phyloP scores from a whole-genome alignment of 257 asterid genomes.

The Solanum tarapatanum region DNA sequence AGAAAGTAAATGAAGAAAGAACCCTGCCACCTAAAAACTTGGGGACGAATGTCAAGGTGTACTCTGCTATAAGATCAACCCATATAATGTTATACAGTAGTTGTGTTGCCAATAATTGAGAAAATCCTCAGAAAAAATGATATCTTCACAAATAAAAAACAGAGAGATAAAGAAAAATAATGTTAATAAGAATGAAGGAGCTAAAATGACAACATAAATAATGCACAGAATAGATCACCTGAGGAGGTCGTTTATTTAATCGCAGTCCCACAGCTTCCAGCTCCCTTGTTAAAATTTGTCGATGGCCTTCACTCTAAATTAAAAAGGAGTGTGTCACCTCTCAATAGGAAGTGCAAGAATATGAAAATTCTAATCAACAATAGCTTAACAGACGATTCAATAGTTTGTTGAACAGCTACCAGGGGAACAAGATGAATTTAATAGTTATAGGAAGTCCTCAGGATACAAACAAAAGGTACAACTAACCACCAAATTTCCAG shows the following conservation, averaged over 20 bases:
- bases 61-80: background rate
- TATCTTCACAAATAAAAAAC: background rate
- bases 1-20: background rate
- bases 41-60: background rate
- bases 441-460: background rate
- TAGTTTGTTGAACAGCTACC: background rate
- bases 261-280: slow-evolving; percentile 99
- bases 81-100: background rate
- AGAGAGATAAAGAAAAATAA: background rate
- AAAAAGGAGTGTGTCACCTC: background rate
- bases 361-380: background rate
- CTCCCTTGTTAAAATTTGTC: slow-evolving; percentile 90
- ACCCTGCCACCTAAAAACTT: background rate
- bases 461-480: background rate
- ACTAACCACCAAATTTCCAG: background rate
- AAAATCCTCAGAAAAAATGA: background rate
- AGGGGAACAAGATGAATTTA: background rate
- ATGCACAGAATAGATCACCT: slow-evolving; percentile 30
- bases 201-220: background rate
- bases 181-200: background rate
- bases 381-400: background rate
- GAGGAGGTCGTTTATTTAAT: slow-evolving; percentile 85
- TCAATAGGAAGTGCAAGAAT: background rate
- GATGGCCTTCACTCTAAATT: slow-evolving; percentile 93
- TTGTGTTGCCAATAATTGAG: background rate